Evolutionary conservation across 805 yeast species (phyloP), one percentile per base, ranked within the genome.

Genomic region (Starmerella vaccinii): DNA sequence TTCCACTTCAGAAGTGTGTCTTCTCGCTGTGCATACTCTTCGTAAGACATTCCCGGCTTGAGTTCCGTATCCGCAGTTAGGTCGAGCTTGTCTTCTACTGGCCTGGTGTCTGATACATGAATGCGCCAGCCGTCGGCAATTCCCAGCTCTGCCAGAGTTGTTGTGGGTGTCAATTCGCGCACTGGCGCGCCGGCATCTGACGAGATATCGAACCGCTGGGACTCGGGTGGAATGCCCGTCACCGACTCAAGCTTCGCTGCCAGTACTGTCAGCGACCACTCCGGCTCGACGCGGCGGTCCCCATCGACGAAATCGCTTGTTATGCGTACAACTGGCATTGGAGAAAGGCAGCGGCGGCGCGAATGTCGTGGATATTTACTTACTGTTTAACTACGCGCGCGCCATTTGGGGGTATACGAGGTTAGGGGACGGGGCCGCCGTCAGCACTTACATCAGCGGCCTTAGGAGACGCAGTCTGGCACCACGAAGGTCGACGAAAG

Each of bases 1-100:
- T 89, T 90, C 95, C 95, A 89, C 49, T 74, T 75, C 50, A 81
- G 71, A 1, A 85, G 94, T 0, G 90, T 74, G 49, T 82, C 77
- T 3, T 65, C 47, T 52, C 83, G 71, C 43, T 69, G 69, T 27
- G 74, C 80, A 64, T 89, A 86, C 41, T 77, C 82, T 37, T 72
- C 76, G 33, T 80, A 81, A 1, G 77, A 67, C 62, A 84, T 65
- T 52, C 73, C 71, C 60, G 66, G 75, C 42, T 68, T 70, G 8
- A 21, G 42, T 15, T 63, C 67, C n/a, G 58, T 69, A 1, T 63
- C 71, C 4, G 65, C 63, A 9, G 57, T 57, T 46, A 65, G 65
- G 15, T 65, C 65, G 26, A 67, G 58, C 35, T 67, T 66, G 22
- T 60, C 50, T 5, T 55, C 57, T 2, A 54, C 50, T 8, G 69